These are phyloP conservation scores for Canariomyces notabilis DNA, from an alignment of 2,329 filamentous ascomycete genomes.

Conservation along the genomic window DNA sequence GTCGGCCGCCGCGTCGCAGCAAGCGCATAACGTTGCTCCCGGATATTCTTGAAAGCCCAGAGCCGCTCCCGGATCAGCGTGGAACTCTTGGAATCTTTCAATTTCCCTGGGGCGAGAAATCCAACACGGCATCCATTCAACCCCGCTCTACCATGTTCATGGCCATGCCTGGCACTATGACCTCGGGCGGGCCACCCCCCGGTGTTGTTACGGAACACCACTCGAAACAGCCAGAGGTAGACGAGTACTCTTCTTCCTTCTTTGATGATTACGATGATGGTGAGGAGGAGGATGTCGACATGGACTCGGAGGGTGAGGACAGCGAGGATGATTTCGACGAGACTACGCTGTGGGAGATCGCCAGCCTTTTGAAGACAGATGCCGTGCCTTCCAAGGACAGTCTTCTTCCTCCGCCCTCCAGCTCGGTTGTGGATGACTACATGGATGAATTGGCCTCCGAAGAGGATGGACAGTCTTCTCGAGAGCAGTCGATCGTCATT, in stretches of 20 bases:
- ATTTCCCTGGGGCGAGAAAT: conserved; percentile 61
- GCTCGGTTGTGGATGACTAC: conserved; percentile 32
- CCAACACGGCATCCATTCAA: conserved; percentile 48
- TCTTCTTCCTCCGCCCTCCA: conserved; percentile 36
- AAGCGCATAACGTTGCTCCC: conserved; percentile 56
- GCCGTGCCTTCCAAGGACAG: conserved; percentile 49
- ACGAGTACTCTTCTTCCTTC: conserved; percentile 48
- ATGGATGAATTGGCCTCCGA: conserved; percentile 30
- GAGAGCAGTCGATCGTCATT: conserved; percentile 31
- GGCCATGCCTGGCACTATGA: conserved; percentile 50
- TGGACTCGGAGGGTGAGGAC: conserved; percentile 30
- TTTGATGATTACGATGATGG: conserved; percentile 58
- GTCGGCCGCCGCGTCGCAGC: conserved; percentile 50
- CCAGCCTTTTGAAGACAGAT: conserved; percentile 50
- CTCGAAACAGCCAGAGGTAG: conserved; percentile 33
- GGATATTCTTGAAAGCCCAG: conserved; percentile 58
- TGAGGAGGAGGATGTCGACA: conserved; percentile 35
- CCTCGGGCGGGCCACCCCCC: conserved; percentile 33
- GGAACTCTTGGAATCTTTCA: conserved; percentile 61
- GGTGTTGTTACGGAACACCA: conserved; percentile 31
- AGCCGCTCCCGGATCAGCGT: conserved; percentile 53
- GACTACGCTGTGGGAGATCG: conserved; percentile 60
- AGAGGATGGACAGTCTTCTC: conserved; percentile 24
- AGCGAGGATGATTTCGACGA: conserved; percentile 56
- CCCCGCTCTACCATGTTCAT: conserved; percentile 34